Evolutionary conservation across 345 rosid genomes (phyloP).

Genomic region (Capsella bursapastoris): DNA sequence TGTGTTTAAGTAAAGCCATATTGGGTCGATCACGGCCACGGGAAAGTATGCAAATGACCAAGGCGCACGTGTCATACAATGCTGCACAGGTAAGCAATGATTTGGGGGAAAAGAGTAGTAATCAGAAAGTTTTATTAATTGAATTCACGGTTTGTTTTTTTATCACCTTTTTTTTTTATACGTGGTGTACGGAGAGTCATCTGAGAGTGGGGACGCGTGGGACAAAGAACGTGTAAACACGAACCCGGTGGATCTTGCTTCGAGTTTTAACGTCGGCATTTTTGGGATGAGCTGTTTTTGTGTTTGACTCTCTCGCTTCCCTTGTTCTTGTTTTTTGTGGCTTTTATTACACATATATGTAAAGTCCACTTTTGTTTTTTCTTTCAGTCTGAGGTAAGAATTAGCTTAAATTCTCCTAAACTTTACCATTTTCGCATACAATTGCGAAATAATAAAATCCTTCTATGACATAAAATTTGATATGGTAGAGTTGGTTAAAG

Average conservation of each 20-base stretch:
- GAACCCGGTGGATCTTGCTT: conserved; percentile 13
- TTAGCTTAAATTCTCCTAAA: no score
- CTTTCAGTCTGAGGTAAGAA: no score
- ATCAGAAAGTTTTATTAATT: not conserved
- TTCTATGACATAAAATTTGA: no score
- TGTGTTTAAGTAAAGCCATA: not conserved
- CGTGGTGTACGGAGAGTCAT: conserved; percentile 13
- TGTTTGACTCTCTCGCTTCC: conserved; percentile 1
- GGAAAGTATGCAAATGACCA: conserved; percentile 1
- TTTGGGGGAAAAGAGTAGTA: not conserved
- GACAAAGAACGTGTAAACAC: conserved; percentile 36
- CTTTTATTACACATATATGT: not conserved
- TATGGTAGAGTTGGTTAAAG: no score
- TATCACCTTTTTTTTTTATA: not conserved
- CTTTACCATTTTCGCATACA: no score
- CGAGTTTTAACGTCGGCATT: conserved; percentile 32
- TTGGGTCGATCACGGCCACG: not conserved
- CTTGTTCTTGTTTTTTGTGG: not conserved
- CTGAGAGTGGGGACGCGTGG: conserved; percentile 33
- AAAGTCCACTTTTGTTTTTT: not conserved
- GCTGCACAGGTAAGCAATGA: conserved; percentile 19
- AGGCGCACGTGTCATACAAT: not conserved
- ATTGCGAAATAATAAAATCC: no score
- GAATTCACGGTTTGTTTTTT: conserved; percentile 18
- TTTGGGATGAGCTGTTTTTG: conserved; percentile 16